These are phyloP conservation scores for Pinguiococcus pyrenoidosus DNA, from an alignment of 108 stramenopile genomes.

Conservation along the genomic window DNA sequence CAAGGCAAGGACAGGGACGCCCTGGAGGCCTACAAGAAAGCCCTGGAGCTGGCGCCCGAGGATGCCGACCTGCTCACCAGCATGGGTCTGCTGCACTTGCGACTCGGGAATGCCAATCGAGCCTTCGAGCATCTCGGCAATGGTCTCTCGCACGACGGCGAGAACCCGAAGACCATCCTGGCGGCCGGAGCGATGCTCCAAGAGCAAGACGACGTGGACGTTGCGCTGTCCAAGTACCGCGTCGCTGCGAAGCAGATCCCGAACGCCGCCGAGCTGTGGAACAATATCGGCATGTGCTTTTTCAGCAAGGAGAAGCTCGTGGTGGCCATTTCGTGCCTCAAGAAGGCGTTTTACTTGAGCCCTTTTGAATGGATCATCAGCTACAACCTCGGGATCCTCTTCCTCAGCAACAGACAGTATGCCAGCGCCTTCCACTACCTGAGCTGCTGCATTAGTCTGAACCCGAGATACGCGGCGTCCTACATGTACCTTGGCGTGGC, in stretches of 20 bases:
- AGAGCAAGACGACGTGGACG: constrained; percentile 45
- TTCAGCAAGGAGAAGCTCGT: constrained; percentile 45
- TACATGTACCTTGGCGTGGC: constrained; percentile 44
- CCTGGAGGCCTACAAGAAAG: constrained; percentile 22
- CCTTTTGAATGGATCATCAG: constrained; percentile 52
- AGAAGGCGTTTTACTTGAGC: constrained; percentile 46
- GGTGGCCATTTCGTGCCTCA: constrained; percentile 45
- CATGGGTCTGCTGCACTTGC: constrained; percentile 39
- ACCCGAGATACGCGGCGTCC: constrained; percentile 14
- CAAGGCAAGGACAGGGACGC: constrained; percentile 9
- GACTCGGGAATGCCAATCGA: constrained; percentile 24
- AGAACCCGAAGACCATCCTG: constrained; percentile 42
- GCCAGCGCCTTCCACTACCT: constrained; percentile 52
- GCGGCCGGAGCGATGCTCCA: constrained; percentile 41
- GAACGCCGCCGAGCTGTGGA: constrained; percentile 52
- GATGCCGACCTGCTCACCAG: constrained; percentile 44
- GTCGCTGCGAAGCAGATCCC: constrained; percentile 45
- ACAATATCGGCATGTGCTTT: constrained; percentile 58
- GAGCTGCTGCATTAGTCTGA: constrained; percentile 14
- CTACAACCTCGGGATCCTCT: constrained; percentile 49
- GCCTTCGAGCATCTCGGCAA: constrained; percentile 50
- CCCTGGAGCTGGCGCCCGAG: constrained; percentile 46
- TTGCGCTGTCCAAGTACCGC: constrained; percentile 50
- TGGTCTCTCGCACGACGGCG: constrained; percentile 38
- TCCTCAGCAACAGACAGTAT: constrained; percentile 39